These are phyloP conservation scores for Turritis glabra DNA, from an alignment of 345 rosid species.

Conservation along the genomic window DNA sequence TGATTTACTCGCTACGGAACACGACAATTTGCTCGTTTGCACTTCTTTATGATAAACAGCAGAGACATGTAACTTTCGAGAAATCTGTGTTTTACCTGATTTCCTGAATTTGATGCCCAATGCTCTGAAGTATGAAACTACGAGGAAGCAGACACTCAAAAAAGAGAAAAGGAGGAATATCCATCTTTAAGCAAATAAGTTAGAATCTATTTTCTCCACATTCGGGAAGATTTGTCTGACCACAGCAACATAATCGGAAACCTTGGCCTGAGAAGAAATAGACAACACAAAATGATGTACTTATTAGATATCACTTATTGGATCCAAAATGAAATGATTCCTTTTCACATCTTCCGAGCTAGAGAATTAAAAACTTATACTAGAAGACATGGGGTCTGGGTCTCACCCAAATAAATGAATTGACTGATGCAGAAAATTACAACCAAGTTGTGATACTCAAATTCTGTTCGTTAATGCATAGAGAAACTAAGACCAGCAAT, in stretches of 20 bases:
- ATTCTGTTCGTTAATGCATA: background rate
- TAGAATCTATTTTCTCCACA: slow-evolving; percentile 81
- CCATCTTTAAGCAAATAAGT: slow-evolving; percentile 45
- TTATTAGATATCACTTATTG: background rate
- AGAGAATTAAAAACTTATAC: background rate
- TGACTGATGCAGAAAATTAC: background rate
- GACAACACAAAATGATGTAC: slow-evolving; percentile 8
- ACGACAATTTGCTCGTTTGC: slow-evolving; percentile 11
- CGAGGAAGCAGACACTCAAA: slow-evolving; percentile 23
- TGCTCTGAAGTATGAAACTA: slow-evolving; percentile 13
- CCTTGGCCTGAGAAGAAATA: slow-evolving; percentile 60
- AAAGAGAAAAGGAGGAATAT: background rate
- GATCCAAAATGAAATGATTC: background rate
- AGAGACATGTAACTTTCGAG: background rate
- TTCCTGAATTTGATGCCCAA: slow-evolving; percentile 2
- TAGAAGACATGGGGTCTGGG: background rate
- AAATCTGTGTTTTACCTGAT: slow-evolving; percentile 19
- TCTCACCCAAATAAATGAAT: slow-evolving; percentile 1
- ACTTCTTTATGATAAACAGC: slow-evolving; percentile 17
- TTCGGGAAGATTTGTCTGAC: slow-evolving; percentile 71
- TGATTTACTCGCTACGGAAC: slow-evolving; percentile 22
- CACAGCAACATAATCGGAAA: slow-evolving; percentile 52
- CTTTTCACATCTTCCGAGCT: background rate
- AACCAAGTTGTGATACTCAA: background rate
- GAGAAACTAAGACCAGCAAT: slow-evolving; percentile 1